These are phyloP conservation scores for Ophiocordyceps robertsii DNA, from an alignment of 2,329 filamentous ascomycete genomes.

Conservation along the genomic window DNA sequence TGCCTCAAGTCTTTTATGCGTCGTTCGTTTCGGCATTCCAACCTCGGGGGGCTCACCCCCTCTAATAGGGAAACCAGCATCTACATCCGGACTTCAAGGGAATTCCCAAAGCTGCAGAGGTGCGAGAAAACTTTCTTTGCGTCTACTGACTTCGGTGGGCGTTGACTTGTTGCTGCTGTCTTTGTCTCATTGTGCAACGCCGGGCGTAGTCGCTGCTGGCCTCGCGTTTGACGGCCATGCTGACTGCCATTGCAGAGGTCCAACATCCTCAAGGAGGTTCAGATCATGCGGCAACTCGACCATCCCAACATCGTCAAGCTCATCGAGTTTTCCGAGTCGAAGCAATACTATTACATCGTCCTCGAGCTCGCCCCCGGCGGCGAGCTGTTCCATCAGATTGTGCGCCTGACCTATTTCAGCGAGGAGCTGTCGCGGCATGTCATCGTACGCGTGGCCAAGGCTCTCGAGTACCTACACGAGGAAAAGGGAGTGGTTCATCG, in stretches of 20 bases:
- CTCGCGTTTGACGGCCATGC: conserved; percentile 4
- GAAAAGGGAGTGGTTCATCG: conserved; percentile 92
- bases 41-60: conserved; percentile 30
- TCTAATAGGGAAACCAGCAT: conserved; percentile 69
- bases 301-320: conserved; percentile 94
- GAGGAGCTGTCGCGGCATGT: conserved; percentile 91
- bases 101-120: conserved; percentile 91
- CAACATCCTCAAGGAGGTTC: conserved; percentile 96
- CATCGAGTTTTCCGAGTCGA: conserved; percentile 84
- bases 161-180: conserved; percentile 10
- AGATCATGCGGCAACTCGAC: conserved; percentile 95
- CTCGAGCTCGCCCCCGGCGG: conserved; percentile 90
- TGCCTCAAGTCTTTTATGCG: conserved; percentile 7
- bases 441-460: conserved; percentile 88
- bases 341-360: conserved; percentile 95
- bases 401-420: conserved; percentile 95
- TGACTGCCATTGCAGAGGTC: conserved; percentile 53
- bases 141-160: conserved; percentile 14
- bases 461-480: conserved; percentile 86
- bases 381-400: conserved; percentile 96
- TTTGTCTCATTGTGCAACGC: not conserved
- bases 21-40: conserved; percentile 10
- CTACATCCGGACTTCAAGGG: conserved; percentile 95
- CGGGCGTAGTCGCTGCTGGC: not conserved
- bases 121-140: conserved; percentile 45